Evolutionary conservation across 192 early-diverging fungal genomes (phyloP).

Genomic region (Coemansia sp.): DNA sequence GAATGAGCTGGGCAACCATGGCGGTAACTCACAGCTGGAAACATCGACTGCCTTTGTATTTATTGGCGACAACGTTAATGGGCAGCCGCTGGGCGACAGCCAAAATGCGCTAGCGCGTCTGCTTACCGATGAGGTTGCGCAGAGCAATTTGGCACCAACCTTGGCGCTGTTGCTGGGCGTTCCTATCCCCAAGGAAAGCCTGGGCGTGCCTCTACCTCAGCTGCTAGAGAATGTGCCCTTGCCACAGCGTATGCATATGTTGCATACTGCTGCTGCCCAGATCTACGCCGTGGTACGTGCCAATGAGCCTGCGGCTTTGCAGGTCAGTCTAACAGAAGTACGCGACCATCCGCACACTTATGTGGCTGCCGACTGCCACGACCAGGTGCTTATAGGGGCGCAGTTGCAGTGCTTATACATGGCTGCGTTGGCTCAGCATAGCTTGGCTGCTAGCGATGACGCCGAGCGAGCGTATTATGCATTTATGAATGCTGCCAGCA

Average conservation of each 20-base stretch:
- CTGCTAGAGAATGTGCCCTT: conserved; percentile 32
- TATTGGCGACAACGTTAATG: conserved; percentile 32
- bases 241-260: conserved; percentile 41
- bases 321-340: neutral
- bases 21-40: conserved; percentile 54
- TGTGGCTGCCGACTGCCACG: conserved; percentile 4
- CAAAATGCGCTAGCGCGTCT: conserved; percentile 28
- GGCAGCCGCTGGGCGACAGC: conserved; percentile 18
- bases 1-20: conserved; percentile 67
- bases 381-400: neutral
- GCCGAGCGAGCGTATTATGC: conserved; percentile 31
- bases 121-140: conserved; percentile 33
- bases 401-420: conserved; percentile 36
- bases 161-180: conserved; percentile 54
- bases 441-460: conserved; percentile 1
- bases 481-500: conserved; percentile 36
- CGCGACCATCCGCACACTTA: neutral
- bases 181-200: conserved; percentile 53
- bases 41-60: conserved; percentile 55
- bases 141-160: conserved; percentile 50
- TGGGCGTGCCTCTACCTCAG: conserved; percentile 47
- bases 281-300: conserved; percentile 45
- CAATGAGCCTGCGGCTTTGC: conserved; percentile 20
- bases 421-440: conserved; percentile 24
- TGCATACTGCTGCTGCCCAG: conserved; percentile 66